Conservation (phyloP, 2,329 filamentous ascomycete genomes). For the Verticillium alfalfae region DNA sequence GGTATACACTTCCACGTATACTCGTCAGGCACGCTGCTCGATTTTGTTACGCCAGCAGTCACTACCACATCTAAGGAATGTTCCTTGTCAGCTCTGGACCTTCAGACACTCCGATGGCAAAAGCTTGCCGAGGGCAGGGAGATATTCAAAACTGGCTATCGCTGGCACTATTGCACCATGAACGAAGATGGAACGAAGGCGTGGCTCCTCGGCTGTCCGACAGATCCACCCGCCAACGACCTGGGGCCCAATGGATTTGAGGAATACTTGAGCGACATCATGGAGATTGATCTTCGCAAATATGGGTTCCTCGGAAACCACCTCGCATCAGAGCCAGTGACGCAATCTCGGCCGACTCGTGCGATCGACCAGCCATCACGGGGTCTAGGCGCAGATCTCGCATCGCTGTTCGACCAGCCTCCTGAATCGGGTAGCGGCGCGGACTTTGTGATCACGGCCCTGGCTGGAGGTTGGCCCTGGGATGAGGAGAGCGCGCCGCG, state of each 20-base stretch:
- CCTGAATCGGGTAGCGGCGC: conserved; percentile 81
- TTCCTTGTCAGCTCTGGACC: conserved; percentile 81
- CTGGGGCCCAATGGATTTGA: conserved; percentile 68
- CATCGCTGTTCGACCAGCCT: conserved; percentile 78
- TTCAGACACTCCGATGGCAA: conserved; percentile 86
- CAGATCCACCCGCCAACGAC: conserved; percentile 62
- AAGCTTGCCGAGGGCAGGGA: conserved; percentile 91
- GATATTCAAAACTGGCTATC: conserved; percentile 84
- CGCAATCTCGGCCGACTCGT: conserved; percentile 44
- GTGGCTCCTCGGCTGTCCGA: conserved; percentile 90
- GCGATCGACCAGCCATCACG: conserved; percentile 51
- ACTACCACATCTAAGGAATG: conserved; percentile 84
- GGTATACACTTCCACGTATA: conserved; percentile 96
- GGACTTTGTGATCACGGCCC: conserved; percentile 87
- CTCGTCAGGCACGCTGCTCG: conserved; percentile 84
- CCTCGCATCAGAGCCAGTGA: conserved; percentile 48
- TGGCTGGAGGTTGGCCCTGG: conserved; percentile 60
- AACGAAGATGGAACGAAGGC: conserved; percentile 94
- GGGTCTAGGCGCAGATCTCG: conserved; percentile 78
- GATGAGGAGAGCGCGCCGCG: conserved; percentile 60
- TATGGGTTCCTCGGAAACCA: conserved; percentile 88
- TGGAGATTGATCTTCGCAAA: conserved; percentile 86
- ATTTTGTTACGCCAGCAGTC: conserved; percentile 88
- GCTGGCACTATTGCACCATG: conserved; percentile 98
- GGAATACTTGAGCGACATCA: conserved; percentile 86